Evolutionary conservation across 1,139 yeast genomes (phyloP).

Genomic region (Yamadazyma spencermartinsiae): DNA sequence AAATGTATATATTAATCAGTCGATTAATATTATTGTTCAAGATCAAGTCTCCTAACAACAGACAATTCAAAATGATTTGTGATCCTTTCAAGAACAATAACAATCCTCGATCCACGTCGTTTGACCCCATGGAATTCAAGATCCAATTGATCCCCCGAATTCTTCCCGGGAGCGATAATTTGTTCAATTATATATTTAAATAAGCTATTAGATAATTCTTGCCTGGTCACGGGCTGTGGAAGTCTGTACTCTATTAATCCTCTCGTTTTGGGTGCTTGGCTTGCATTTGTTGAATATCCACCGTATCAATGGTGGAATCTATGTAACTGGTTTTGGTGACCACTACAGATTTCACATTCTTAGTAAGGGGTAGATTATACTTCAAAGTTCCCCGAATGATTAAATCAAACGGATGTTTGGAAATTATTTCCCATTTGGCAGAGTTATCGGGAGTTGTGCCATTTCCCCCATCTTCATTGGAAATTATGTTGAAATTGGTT

Average conservation of each 20-base stretch:
- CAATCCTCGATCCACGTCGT: constrained; percentile 56
- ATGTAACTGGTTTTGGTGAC: constrained; percentile 61
- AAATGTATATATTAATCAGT: constrained; percentile 49
- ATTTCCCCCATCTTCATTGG: constrained; percentile 5
- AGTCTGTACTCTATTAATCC: no score
- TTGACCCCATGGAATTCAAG: constrained; percentile 53
- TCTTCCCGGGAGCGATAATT: constrained; percentile 21
- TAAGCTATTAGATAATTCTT: no score
- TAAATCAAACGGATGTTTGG: constrained; percentile 81
- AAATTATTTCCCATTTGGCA: constrained; percentile 72
- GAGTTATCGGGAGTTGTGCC: constrained; percentile 39
- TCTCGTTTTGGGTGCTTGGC: no score
- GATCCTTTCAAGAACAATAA: constrained; percentile 52
- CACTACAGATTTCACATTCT: constrained; percentile 55
- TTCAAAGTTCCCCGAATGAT: constrained; percentile 80
- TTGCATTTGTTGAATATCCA: no score
- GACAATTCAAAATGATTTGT: constrained; percentile 33
- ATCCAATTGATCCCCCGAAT: constrained; percentile 30
- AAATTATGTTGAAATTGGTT: constrained; percentile 31
- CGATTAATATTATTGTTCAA: constrained; percentile 35
- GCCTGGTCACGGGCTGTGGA: no score
- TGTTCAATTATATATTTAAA: constrained; percentile 18
- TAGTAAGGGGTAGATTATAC: constrained; percentile 70
- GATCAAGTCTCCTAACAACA: constrained; percentile 41
- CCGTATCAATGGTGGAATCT: constrained; percentile 43